Conservation (phyloP, 495 filamentous ascomycete genomes). For the Melanomma pulvis-pyrius region DNA sequence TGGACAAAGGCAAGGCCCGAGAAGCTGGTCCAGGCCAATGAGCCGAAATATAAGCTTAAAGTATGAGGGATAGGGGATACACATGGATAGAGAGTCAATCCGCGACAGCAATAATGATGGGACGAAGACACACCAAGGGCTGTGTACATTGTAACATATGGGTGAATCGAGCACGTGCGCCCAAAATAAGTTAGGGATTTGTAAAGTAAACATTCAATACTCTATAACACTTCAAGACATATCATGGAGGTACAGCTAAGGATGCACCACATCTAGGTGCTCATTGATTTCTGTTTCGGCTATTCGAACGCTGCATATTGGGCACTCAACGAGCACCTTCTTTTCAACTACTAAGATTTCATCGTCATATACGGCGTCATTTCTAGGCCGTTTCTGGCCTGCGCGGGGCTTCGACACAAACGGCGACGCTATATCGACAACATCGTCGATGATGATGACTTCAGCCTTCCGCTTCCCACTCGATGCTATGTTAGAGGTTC, state of each 20-base stretch:
- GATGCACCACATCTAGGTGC: slow-evolving; percentile 41
- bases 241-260: background rate
- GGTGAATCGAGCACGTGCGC: too few relatives aligned
- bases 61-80: background rate
- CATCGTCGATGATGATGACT: slow-evolving; percentile 2
- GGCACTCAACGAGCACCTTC: slow-evolving; percentile 30
- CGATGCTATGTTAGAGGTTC: background rate
- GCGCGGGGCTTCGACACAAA: background rate
- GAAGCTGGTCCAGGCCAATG: slow-evolving; percentile 1
- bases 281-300: slow-evolving; percentile 37
- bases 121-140: background rate
- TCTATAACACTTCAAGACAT: background rate
- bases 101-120: too few relatives aligned
- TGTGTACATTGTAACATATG: background rate
- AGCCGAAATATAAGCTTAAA: background rate
- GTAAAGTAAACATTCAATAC: slow-evolving; percentile 5
- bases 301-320: slow-evolving; percentile 31
- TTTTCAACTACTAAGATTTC: slow-evolving; percentile 9
- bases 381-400: slow-evolving; percentile 4
- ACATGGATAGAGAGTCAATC: background rate
- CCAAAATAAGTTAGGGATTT: too few relatives aligned
- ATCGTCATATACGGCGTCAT: background rate
- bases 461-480: slow-evolving; percentile 7
- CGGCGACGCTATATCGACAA: background rate
- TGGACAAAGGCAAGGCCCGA: background rate